Evolutionary conservation across 768 basidiomycete genomes (phyloP).

Genomic region (Leccinum incarnatum): DNA sequence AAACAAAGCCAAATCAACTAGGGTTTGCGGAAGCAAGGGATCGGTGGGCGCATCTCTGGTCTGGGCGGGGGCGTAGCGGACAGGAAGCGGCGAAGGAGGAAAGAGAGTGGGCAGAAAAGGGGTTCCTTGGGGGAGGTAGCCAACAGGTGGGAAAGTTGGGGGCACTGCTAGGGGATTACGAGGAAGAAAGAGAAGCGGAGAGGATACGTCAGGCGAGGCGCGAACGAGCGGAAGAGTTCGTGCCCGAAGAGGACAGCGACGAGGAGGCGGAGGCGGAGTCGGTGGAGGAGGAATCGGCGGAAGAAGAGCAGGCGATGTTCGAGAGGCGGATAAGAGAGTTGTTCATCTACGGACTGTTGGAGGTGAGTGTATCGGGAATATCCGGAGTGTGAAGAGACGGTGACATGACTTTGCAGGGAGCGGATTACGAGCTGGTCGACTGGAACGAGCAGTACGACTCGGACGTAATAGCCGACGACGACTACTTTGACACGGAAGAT

Average conservation of each 20-base stretch:
- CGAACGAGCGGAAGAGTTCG: conserved; percentile 41
- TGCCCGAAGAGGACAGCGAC: conserved; percentile 60
- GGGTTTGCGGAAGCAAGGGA: conserved; percentile 49
- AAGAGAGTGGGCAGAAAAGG: conserved; percentile 59
- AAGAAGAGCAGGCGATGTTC: conserved; percentile 51
- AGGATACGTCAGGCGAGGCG: conserved; percentile 48
- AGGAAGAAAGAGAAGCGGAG: conserved; percentile 75
- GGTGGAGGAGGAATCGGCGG: conserved; percentile 42
- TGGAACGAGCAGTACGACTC: conserved; percentile 70
- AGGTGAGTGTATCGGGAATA: conserved; percentile 43
- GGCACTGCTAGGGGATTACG: conserved; percentile 62
- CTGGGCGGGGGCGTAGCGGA: conserved; percentile 49
- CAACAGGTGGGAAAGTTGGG: conserved; percentile 72
- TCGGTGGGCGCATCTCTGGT: conserved; percentile 70
- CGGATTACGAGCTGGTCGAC: conserved; percentile 69
- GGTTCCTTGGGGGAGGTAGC: conserved; percentile 54
- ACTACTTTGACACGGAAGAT: conserved; percentile 69
- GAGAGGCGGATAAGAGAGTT: conserved; percentile 61
- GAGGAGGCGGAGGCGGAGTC: conserved; percentile 35
- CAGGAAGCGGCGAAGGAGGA: conserved; percentile 62
- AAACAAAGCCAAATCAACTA: conserved; percentile 54
- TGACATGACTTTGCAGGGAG: conserved; percentile 40
- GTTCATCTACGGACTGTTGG: conserved; percentile 74
- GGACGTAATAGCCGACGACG: conserved; percentile 42
- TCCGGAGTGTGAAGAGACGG: background rate